Percentiles rank a stretch among this genome's conserved stretches.
Evolutionary conservation across 345 rosid genomes (phyloP).

Genomic region (Syzygium oleosum): DNA sequence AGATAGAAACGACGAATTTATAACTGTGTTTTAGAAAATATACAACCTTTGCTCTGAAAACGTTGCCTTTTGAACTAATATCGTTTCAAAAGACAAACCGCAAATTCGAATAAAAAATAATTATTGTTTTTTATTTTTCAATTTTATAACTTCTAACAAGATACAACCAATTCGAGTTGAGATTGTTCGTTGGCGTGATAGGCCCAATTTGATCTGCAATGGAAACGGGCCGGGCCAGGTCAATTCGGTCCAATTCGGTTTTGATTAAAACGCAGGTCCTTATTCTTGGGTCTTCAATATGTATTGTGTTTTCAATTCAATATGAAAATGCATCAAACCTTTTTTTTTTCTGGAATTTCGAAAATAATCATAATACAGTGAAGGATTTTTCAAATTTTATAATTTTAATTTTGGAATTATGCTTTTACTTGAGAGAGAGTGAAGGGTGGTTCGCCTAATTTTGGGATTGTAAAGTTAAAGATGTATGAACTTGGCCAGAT

Average conservation of each 20-base stretch:
- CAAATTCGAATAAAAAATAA: background rate
- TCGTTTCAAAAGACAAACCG: no score
- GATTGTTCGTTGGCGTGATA: background rate
- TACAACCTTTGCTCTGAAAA: no score
- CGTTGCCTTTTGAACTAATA: no score
- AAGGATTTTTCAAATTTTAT: background rate
- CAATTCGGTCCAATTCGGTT: background rate
- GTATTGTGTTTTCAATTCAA: background rate
- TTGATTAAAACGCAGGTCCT: no score
- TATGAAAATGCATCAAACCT: background rate
- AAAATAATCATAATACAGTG: background rate
- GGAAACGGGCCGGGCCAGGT: background rate
- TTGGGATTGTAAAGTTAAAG: background rate
- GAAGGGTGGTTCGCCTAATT: background rate
- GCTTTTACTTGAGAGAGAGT: background rate
- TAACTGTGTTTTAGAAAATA: no score
- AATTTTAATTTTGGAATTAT: background rate
- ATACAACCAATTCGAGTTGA: background rate
- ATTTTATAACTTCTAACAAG: no score
- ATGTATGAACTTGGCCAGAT: background rate
- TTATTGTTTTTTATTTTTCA: no score
- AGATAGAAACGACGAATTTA: no score
- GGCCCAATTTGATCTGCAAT: background rate
- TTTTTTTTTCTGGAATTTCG: background rate
- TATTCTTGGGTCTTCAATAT: background rate